These are phyloP conservation scores for Diutina ranongensis DNA, from an alignment of 1,139 yeast species.

Conservation along the genomic window DNA sequence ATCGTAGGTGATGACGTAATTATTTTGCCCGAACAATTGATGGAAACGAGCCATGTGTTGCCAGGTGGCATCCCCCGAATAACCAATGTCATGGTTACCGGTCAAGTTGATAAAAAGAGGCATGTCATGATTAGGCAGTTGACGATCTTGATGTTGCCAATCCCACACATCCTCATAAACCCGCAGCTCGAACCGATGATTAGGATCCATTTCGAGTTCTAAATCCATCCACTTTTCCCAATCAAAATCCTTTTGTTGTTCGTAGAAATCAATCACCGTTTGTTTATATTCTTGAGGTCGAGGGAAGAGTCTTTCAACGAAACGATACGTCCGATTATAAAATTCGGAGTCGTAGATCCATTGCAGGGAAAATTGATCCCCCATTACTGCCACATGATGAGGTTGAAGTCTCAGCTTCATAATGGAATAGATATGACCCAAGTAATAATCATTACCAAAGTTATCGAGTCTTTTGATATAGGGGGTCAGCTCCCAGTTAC, in stretches of 20 bases:
- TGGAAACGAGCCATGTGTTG: conserved; percentile 80
- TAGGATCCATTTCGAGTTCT: conserved; percentile 27
- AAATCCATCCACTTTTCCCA: conserved; percentile 39
- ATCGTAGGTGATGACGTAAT: conserved; percentile 65
- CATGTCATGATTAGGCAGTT: conserved; percentile 23
- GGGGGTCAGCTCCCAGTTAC: conserved; percentile 64
- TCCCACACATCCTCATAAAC: conserved; percentile 51
- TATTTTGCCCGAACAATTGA: conserved; percentile 69
- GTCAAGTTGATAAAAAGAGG: conserved; percentile 71
- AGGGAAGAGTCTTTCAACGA: conserved; percentile 51
- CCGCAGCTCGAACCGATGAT: conserved; percentile 28
- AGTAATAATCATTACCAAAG: conserved; percentile 75
- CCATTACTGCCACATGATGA: conserved; percentile 77
- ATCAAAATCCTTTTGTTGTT: conserved; percentile 37
- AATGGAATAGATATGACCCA: conserved; percentile 68
- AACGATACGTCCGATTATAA: conserved; percentile 64
- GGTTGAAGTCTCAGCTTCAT: conserved; percentile 60
- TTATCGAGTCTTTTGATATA: conserved; percentile 70
- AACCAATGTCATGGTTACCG: conserved; percentile 95
- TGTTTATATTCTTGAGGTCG: conserved; percentile 38
- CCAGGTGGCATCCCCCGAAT: conserved; percentile 88
- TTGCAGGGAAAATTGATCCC: conserved; percentile 89
- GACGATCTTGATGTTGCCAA: conserved; percentile 40
- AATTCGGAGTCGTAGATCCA: conserved; percentile 90
- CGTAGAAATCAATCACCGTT: conserved; percentile 35